Evolutionary conservation across 768 basidiomycete species (phyloP), one percentile per base, ranked within the genome.

Genomic region (Termitomyces sp.): DNA sequence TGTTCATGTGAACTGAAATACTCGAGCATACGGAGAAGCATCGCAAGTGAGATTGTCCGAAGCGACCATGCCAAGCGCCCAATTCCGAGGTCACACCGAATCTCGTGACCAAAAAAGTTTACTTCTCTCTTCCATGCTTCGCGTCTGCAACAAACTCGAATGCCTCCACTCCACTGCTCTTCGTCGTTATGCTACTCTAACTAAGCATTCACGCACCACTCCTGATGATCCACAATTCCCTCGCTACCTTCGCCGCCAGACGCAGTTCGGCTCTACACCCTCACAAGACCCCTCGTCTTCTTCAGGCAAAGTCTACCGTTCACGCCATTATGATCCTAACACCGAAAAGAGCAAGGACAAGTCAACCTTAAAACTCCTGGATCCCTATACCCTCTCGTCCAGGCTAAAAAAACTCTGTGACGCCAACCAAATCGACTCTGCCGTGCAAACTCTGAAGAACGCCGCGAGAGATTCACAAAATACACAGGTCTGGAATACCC

Each of bases 381-480:
- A 81, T 44, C 88, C 89, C 12, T 79, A 86, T 65, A 73, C 80
- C 1, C 80, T 91, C 26, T 79, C 85, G 0, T 51, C 62, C 24
- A 74, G 88, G 53, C 70, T 90, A 47, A 82, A 78, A 63, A 79
- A 75, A 58, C 72, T 88, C 7, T 82, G 81, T 52, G 72, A 78
- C 11, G 66, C 70, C 11, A 81, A 78, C 11, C 75, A 84, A 51
- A 41, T 88, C 34, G 81, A 85, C 51, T 77, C 75, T 2, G 91
- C 91, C 0, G 74, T 89, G 4, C 65, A 73, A 24, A 79, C 83
- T 69, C 75, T 93, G n/a, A 81, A 86, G 63, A 82, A 77, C 38
- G 72, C 84, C 19, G 88, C 91, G 22, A 71, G 80, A 46, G 87
- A 86, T 60, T 85, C 89, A 0, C 87, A 89, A 64, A 92, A 90